Evolutionary conservation across 2,329 filamentous ascomycete species (phyloP).

Genomic region (Sarocladium oryzae): DNA sequence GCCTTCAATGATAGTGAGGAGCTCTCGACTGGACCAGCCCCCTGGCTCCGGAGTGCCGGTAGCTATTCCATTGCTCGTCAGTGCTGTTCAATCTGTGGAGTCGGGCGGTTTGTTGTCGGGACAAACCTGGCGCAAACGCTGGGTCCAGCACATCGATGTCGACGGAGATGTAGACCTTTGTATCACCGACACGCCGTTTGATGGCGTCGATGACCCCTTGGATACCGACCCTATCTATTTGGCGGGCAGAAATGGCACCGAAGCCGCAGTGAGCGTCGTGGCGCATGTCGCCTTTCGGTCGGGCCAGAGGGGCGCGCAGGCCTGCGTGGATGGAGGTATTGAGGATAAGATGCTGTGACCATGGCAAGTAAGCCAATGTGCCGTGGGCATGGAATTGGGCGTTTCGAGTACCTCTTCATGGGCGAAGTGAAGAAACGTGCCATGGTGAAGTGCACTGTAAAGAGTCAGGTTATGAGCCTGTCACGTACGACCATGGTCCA

Average conservation of each 20-base stretch:
- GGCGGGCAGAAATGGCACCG: conserved; percentile 58
- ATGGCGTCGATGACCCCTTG: conserved; percentile 61
- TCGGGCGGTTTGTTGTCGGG: too few relatives aligned
- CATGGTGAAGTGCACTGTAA: conserved; percentile 44
- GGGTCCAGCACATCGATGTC: conserved; percentile 56
- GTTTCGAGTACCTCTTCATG: conserved; percentile 50
- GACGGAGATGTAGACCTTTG: conserved; percentile 64
- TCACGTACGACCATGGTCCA: not conserved
- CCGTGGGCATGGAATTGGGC: not conserved
- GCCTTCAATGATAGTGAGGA: conserved; percentile 71
- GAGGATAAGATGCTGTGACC: not conserved
- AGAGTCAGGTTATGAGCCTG: not conserved
- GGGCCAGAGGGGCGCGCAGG: not conserved
- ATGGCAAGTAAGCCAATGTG: not conserved
- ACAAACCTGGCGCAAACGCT: not conserved
- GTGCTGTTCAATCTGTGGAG: too few relatives aligned
- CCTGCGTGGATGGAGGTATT: conserved; percentile 2
- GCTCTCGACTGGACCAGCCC: conserved; percentile 76
- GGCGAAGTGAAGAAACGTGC: conserved; percentile 80
- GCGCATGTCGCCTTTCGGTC: conserved; percentile 2
- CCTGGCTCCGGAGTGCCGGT: conserved; percentile 80
- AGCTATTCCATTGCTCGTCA: too few relatives aligned
- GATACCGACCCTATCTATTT: conserved; percentile 71
- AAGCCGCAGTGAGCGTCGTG: conserved; percentile 5
- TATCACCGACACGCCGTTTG: conserved; percentile 60